Percentiles rank a stretch among this genome's conserved stretches.
Conservation (phyloP, 139 green algal genomes). For the Ettlia oleoabundans region DNA sequence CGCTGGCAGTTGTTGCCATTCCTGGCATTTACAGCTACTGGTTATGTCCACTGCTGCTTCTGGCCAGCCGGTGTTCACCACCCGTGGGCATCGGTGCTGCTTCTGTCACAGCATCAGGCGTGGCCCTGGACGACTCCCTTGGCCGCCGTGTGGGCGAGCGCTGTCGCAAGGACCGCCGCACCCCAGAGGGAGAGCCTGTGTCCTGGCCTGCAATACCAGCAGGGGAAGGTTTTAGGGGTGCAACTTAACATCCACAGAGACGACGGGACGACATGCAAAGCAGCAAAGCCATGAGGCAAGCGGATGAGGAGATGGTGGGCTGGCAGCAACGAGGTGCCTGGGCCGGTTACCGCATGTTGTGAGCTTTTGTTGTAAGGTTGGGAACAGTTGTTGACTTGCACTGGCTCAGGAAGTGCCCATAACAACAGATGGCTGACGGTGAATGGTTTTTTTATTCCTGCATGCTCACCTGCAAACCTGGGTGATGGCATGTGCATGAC, state of each 20-base stretch:
- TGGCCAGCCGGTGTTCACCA: not conserved
- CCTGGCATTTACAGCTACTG: not conserved
- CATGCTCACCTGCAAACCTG: not conserved
- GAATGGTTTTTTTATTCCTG: too few species aligned
- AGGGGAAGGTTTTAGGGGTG: too few species aligned
- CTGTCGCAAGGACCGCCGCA: conserved; percentile 25
- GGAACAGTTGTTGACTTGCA: too few species aligned
- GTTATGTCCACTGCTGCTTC: not conserved
- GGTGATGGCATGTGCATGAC: conserved; percentile 24
- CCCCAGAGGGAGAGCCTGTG: conserved; percentile 13
- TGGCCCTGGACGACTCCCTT: not conserved
- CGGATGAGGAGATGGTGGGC: not conserved
- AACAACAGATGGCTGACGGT: too few species aligned
- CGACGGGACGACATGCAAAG: too few species aligned
- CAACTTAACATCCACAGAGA: too few species aligned
- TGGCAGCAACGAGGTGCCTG: too few species aligned
- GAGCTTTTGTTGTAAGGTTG: too few species aligned
- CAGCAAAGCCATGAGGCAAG: too few species aligned
- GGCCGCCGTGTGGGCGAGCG: conserved; percentile 23
- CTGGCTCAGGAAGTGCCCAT: too few species aligned
- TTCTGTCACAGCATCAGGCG: not conserved
- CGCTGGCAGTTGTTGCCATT: not conserved
- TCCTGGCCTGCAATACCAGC: conserved; percentile 28
- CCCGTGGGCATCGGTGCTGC: not conserved
- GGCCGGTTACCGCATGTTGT: too few species aligned